Evolutionary conservation across 371 early-diverging fungal genomes (phyloP), one percentile per base, ranked within the genome.

Genomic region (Furculomyces boomerangus): DNA sequence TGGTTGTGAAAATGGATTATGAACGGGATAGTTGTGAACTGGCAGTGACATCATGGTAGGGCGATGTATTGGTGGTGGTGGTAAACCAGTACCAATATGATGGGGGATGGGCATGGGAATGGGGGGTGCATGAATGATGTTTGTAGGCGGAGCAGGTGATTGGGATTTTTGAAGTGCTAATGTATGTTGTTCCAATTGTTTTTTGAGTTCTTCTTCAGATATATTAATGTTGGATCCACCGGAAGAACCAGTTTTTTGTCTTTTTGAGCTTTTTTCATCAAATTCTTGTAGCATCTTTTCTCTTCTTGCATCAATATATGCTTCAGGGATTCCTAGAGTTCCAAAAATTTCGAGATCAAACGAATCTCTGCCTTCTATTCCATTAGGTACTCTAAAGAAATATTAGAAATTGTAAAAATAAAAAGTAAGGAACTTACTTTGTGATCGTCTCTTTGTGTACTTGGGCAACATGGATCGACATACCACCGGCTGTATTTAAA

Each of bases 261-360:
- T 44, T 63, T 61, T 16, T 44, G 31, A 0, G 24, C 35, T 0
- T 57, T 63, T 48, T 61, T 56, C 10, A 59, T 62, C 14, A 48
- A 41, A 16, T 26, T 50, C 26, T 58, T 57, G 37, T 48, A 46
- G 58, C 58, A 60, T 3, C 74, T 74, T 22, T 60, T 62, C 56
- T 79, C 73, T 56, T 88, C 53, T 80, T 3, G 79, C 81, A 8
- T 71, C 65, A 30, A 83, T 62, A 64, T 93, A 92, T 50, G 77
- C 83, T 39, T 74, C 77, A 14, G 96, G 96, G 40, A 95, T 83
- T 5, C 93, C 93, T 57, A 83, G 83, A 86, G 90, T 95, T 25
- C 93, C 96, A 67, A 89, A 90, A 49, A 95, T 91, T 61, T 93
- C 92, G 52, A 89, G 69, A 22, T 93, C 90, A 26, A 79, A 65